Evolutionary conservation across 1,139 yeast species (phyloP).

Genomic region (Suhomyces atakaporum): DNA sequence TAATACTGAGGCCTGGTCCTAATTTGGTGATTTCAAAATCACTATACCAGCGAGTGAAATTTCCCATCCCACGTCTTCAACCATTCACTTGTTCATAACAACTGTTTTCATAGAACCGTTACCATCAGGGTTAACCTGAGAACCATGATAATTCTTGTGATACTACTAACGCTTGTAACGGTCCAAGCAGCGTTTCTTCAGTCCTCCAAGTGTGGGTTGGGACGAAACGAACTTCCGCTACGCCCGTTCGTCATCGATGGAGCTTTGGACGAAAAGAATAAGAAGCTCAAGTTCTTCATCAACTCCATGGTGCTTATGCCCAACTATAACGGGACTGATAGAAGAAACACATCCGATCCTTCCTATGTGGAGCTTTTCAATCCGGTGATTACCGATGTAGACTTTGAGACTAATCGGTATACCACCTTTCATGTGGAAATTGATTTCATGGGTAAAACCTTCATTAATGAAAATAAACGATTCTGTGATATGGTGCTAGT

Average conservation of each 20-base stretch:
- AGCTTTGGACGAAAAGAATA: constrained; percentile 36
- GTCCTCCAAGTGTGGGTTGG: constrained; percentile 13
- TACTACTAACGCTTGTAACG: constrained; percentile 4
- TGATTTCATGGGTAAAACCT: constrained; percentile 45
- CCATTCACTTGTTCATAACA: too few relatives aligned
- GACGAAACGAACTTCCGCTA: constrained; percentile 18
- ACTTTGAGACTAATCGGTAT: constrained; percentile 44
- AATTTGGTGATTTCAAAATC: too few relatives aligned
- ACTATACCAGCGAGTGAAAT: too few relatives aligned
- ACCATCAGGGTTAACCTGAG: too few relatives aligned
- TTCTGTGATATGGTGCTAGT: constrained; percentile 51
- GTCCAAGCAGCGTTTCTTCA: constrained; percentile 15
- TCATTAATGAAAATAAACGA: constrained; percentile 41
- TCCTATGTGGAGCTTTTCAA: constrained; percentile 7
- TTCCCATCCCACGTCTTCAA: too few relatives aligned
- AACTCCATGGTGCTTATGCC: constrained; percentile 34
- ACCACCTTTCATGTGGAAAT: constrained; percentile 52
- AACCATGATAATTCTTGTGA: constrained; percentile 3
- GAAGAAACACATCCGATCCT: constrained; percentile 9
- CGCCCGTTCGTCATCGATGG: constrained; percentile 44
- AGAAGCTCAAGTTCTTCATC: constrained; percentile 40
- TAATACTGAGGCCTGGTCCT: too few relatives aligned
- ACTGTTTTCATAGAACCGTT: too few relatives aligned
- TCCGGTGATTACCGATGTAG: constrained; percentile 41
- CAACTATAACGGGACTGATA: constrained; percentile 5